Evolutionary conservation across 2,329 filamentous ascomycete genomes (phyloP), one percentile per base, ranked within the genome.

Genomic region (Rhynchosporium graminicola): DNA sequence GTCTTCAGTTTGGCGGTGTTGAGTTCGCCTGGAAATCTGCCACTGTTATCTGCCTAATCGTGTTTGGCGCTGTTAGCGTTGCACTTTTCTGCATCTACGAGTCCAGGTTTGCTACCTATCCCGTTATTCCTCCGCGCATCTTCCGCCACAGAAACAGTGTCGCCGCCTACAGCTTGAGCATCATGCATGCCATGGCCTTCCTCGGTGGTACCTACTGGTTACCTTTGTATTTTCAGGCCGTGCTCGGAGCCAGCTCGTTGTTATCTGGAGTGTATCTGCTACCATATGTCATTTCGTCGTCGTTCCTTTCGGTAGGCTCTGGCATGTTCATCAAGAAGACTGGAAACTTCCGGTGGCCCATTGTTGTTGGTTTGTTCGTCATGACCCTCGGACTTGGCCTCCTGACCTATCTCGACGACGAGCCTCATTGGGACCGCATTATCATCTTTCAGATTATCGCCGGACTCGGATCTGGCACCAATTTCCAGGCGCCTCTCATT

Each of bases 1-100:
- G 91, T 1, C 83, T 96, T 6, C 88, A 95, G 70, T 90, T 93
- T 66, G 92, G 91, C 59, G 91, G 91, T 57, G 83, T 90, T 56
- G 80, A 80, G 40, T 85, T 84, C 66, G 86, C 33, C 13, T 96
- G 92, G 92, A 76, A 77, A 58, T 93, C 89, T 0, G 80, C 89
- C 1, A 87, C 84, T 0, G 89, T 93, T 38, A 82, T 96, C 69
- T 92, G 89, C 70, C 80, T 96, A 33, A 81, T 96, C 67, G 77
- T 94, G 55, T 92, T 94, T 68, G 91, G 91, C 28, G 71, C 83
- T 38, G 63, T 89, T 43, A 78, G 83, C 13, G 80, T 89, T 4
- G 33, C 48, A 3, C 42, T 67, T 38, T 96, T 96, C 75, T 77
- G 87, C 67, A 59, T 89, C 20, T 85, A 87, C 69, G 91, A 96